Evolutionary conservation across 768 basidiomycete species (phyloP), one percentile per base, ranked within the genome.

Genomic region (button mushroom (Agaricus bisporus)): DNA sequence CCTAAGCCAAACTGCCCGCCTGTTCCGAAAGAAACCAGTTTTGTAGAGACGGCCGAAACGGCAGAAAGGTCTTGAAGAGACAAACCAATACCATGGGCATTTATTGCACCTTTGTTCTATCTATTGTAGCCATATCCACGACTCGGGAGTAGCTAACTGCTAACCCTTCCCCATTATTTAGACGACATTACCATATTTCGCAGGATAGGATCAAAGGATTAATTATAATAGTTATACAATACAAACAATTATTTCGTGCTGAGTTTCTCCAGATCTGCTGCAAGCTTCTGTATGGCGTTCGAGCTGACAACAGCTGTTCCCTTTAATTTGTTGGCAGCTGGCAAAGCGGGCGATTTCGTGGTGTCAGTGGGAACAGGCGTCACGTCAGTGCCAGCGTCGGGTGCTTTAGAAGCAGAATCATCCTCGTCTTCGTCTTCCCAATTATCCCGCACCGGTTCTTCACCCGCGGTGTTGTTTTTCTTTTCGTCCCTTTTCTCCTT

Each of bases 361-460:
- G 59, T 20, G 42, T 54, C 29, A 11, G 55, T 53, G 18, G 56
- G 41, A 2, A 59, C 47, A 26, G 58, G 28, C 45, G 64, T 61
- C 48, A 56, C 57, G 45, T 62, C 66, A 51, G 63, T 58, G 36
- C 66, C 62, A 55, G 63, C 58, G 36, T 67, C 61, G 56, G 64
- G 61, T 55, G 53, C 58, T 26, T 64, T 54, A 50, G 68, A 56
- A 17, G 60, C 50, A 25, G 65, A 58, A 7, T 59, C 58, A 3
- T 54, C 75, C 4, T 81, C 84, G 10, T 83, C 85, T 6, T 87
- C 86, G 46, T 86, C 86, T 37, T 90, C 89, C 82, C 89, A 92
- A 55, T 76, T 81, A 57, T 91, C 88, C 52, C 79, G 82, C n/a
- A 91, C 83, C 41, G 59, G 65, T 22, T 73, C 72, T n/a, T 69